Evolutionary conservation across 169 alveolate genomes (phyloP).

Genomic region (Plasmodium chabaudi): DNA sequence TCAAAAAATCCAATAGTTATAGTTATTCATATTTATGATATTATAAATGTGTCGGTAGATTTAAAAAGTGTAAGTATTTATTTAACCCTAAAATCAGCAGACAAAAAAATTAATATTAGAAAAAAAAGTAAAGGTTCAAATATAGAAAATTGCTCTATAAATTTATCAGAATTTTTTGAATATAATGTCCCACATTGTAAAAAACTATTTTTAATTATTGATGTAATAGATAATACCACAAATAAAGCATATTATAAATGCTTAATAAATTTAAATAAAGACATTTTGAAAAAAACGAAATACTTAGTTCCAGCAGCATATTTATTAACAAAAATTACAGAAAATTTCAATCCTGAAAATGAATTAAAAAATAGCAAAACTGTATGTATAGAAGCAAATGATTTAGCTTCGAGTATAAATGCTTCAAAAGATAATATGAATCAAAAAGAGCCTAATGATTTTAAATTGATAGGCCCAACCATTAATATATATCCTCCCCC

Average conservation of each 20-base stretch:
- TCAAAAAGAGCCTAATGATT: not conserved
- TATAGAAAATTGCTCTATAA: constrained; percentile 35
- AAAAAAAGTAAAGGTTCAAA: constrained; percentile 39
- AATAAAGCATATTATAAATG: constrained; percentile 21
- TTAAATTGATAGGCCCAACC: not conserved
- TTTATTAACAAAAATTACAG: constrained; percentile 29
- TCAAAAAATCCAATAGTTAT: constrained; percentile 14
- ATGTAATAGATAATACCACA: constrained; percentile 15
- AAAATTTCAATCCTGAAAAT: not conserved
- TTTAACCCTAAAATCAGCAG: constrained; percentile 58
- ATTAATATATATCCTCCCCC: not conserved
- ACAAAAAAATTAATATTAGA: constrained; percentile 43
- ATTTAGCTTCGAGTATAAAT: not conserved
- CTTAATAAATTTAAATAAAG: constrained; percentile 55
- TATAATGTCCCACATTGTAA: constrained; percentile 16
- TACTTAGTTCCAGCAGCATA: constrained; percentile 33
- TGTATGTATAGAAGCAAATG: not conserved
- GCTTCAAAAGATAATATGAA: not conserved
- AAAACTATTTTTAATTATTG: constrained; percentile 22
- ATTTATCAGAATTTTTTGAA: constrained; percentile 55
- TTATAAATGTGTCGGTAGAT: constrained; percentile 49
- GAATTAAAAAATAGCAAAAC: constrained; percentile 9
- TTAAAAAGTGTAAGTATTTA: constrained; percentile 21
- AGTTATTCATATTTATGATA: constrained; percentile 60
- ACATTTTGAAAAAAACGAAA: constrained; percentile 32